Conservation (phyloP, 495 filamentous ascomycete species). For the Ascobolus immersus region DNA sequence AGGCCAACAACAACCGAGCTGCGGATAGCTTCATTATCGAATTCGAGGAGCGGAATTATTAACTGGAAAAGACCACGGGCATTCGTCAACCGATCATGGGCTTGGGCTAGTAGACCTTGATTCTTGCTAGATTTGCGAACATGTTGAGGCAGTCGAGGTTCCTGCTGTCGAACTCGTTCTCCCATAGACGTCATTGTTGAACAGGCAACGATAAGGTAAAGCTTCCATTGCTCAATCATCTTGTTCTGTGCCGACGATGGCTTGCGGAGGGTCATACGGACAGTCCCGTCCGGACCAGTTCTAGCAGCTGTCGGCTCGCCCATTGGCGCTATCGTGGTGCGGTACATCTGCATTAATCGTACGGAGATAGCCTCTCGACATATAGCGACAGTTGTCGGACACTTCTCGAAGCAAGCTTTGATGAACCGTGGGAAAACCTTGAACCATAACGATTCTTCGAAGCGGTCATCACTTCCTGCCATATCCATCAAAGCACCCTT, state of each 20-base stretch:
- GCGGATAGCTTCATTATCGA: slow-evolving; percentile 46
- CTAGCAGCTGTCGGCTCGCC: slow-evolving; percentile 39
- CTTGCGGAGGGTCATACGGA: slow-evolving; percentile 27
- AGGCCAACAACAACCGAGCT: slow-evolving; percentile 80
- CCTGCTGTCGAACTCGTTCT: slow-evolving; percentile 28
- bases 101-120: slow-evolving; percentile 26
- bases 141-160: slow-evolving; percentile 40
- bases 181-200: slow-evolving; percentile 78
- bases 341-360: slow-evolving; percentile 75
- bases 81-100: slow-evolving; percentile 61
- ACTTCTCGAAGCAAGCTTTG: slow-evolving; percentile 68
- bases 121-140: slow-evolving; percentile 56
- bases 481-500: slow-evolving; percentile 77
- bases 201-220: slow-evolving; percentile 94
- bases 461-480: slow-evolving; percentile 82
- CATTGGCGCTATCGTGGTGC: slow-evolving; percentile 48
- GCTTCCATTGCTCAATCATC: slow-evolving; percentile 89
- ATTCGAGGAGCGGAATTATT: slow-evolving; percentile 64
- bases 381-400: slow-evolving; percentile 68
- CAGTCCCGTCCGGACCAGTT: slow-evolving; percentile 32
- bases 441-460: slow-evolving; percentile 87
- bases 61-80: slow-evolving; percentile 71
- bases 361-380: slow-evolving; percentile 79
- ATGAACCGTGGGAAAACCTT: slow-evolving; percentile 94
- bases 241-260: slow-evolving; percentile 63